A percentile compares a stretch with the other conserved stretches of the same genome.
These are phyloP conservation scores for Euphorbia schlechtendalii DNA, from an alignment of 441 rosid species.

Conservation along the genomic window DNA sequence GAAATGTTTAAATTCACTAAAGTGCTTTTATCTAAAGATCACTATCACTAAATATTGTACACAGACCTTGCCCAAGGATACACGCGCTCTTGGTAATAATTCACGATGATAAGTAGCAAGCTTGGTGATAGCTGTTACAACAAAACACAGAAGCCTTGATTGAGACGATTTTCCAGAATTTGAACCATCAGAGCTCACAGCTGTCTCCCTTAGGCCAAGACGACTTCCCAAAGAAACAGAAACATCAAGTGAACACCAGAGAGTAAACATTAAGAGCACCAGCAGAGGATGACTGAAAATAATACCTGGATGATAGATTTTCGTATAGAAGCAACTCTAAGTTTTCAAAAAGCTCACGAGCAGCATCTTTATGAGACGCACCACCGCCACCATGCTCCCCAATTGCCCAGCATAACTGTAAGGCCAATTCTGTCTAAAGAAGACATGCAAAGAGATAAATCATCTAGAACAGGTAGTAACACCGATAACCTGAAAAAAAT, in stretches of 20 bases:
- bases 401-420: slow-evolving; percentile 95
- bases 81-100: slow-evolving; percentile 83
- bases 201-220: slow-evolving; percentile 64
- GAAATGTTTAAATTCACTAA: not conserved
- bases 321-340: slow-evolving; percentile 88
- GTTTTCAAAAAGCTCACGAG: slow-evolving; percentile 95
- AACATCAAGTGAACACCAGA: slow-evolving; percentile 11
- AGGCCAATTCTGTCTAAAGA: slow-evolving; percentile 75
- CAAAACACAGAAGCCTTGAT: slow-evolving; percentile 91
- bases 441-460: slow-evolving; percentile 14
- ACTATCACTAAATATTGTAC: not conserved
- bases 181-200: slow-evolving; percentile 33
- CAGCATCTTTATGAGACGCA: slow-evolving; percentile 78
- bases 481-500: not conserved
- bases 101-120: slow-evolving; percentile 83
- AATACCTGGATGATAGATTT: slow-evolving; percentile 80
- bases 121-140: slow-evolving; percentile 85
- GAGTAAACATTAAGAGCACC: slow-evolving; percentile 6
- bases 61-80: slow-evolving; percentile 83
- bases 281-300: slow-evolving; percentile 5
- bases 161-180: slow-evolving; percentile 55
- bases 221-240: slow-evolving; percentile 43
- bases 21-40: not conserved
- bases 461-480: not conserved
- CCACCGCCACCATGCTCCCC: slow-evolving; percentile 99